phyloP scores from a whole-genome alignment of 176 grass and related monocot species.

The Oryza coarctata region DNA sequence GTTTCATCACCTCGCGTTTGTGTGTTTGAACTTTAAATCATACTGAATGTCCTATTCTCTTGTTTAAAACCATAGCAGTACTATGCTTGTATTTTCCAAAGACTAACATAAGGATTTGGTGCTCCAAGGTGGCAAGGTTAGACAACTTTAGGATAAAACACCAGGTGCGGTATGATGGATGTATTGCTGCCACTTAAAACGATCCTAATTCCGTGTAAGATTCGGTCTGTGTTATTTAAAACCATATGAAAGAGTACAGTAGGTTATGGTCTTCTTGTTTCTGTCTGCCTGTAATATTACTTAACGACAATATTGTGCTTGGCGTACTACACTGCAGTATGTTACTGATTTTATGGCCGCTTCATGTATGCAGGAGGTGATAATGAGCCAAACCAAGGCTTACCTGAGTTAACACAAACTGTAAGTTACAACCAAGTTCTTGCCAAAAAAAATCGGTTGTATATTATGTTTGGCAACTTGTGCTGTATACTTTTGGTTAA shows the following conservation, averaged over 20 bases:
- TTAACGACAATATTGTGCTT: background rate
- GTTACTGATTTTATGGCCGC: background rate
- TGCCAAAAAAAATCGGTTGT: background rate
- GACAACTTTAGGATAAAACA: background rate
- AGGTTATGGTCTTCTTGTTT: background rate
- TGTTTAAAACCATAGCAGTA: background rate
- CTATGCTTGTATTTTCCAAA: background rate
- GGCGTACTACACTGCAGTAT: background rate
- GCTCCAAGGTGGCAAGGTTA: background rate
- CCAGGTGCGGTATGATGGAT: background rate
- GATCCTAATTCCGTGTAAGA: background rate
- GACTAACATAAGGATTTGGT: background rate
- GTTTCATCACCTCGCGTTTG: background rate
- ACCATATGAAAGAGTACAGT: background rate
- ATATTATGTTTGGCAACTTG: background rate
- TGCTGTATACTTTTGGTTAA: background rate
- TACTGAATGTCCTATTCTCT: background rate
- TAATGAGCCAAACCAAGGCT: conserved; percentile 27
- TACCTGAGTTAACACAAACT: conserved; percentile 12
- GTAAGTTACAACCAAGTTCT: conserved; percentile 36
- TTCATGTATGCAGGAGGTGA: conserved; percentile 38
- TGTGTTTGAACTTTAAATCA: background rate
- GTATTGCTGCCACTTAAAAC: background rate
- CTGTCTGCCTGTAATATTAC: background rate
- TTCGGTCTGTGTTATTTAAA: background rate